A percentile compares a stretch with the other conserved stretches of the same genome.
phyloP scores from a whole-genome alignment of 2,329 filamentous ascomycete species.

The Aspergillus hortae region DNA sequence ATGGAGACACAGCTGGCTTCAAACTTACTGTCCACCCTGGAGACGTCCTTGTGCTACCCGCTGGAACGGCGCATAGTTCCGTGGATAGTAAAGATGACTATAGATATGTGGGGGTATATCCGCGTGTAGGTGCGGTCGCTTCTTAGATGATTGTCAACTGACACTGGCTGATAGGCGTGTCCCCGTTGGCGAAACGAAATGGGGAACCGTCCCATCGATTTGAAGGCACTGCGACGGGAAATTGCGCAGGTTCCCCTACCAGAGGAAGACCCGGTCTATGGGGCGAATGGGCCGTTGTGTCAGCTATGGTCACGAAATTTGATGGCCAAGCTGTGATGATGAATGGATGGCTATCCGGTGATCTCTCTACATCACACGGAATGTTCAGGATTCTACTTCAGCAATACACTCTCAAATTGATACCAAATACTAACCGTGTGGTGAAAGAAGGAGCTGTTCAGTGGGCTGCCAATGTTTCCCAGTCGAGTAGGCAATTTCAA shows the following conservation, averaged over 20 bases:
- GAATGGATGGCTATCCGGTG: too few relatives aligned
- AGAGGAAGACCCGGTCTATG: not conserved
- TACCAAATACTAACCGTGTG: too few relatives aligned
- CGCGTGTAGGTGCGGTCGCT: not conserved
- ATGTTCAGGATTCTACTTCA: too few relatives aligned
- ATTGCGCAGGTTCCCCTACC: not conserved
- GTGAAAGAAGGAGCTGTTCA: too few relatives aligned
- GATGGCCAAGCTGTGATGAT: not conserved
- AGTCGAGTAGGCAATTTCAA: too few relatives aligned
- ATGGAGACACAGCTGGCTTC: not conserved
- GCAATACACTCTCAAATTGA: too few relatives aligned
- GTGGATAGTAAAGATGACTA: conserved; percentile 1
- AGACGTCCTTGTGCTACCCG: conserved; percentile 5
- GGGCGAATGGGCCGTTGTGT: not conserved
- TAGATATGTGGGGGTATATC: conserved; percentile 6
- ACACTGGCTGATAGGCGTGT: not conserved
- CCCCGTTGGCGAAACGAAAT: not conserved
- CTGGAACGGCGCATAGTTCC: conserved; percentile 4
- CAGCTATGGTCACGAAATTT: not conserved
- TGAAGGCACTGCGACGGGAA: not conserved
- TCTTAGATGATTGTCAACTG: not conserved
- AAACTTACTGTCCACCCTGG: conserved; percentile 1
- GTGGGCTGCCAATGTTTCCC: too few relatives aligned
- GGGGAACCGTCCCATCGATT: not conserved
- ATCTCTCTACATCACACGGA: too few relatives aligned